Evolutionary conservation across 1,284 basidiomycete genomes (phyloP).

Genomic region (Inonotus obliquus): DNA sequence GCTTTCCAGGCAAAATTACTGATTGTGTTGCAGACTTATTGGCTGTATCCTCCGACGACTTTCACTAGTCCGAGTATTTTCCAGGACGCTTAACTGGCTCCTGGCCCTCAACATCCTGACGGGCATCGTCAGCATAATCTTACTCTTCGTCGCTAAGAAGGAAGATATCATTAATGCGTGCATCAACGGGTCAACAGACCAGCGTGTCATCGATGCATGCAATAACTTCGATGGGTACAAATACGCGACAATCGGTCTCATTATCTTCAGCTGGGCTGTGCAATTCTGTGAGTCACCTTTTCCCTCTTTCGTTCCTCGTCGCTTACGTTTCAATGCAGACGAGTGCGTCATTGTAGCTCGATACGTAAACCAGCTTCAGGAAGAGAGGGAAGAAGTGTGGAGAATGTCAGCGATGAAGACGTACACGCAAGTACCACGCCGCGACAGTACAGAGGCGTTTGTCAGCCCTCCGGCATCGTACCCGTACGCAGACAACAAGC

Average conservation of each 20-base stretch:
- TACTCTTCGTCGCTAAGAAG: conserved; percentile 10
- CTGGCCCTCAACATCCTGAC: conserved; percentile 8
- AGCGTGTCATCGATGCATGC: conserved; percentile 12
- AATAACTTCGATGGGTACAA: conserved; percentile 2
- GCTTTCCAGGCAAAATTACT: neutral
- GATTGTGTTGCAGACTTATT: conserved; percentile 16
- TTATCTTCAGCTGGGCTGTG: conserved; percentile 10
- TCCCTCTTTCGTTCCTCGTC: neutral
- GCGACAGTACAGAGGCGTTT: conserved; percentile 16
- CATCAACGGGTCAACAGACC: conserved; percentile 12
- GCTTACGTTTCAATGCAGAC: conserved; percentile 1
- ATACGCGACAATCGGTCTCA: neutral
- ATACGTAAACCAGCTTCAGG: conserved; percentile 16
- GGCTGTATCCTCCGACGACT: conserved; percentile 24
- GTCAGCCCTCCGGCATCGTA: conserved; percentile 4
- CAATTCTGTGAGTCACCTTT: conserved; percentile 13
- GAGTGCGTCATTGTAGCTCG: conserved; percentile 17
- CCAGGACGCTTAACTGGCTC: conserved; percentile 16
- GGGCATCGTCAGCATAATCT: conserved; percentile 3
- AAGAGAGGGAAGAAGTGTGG: conserved; percentile 17
- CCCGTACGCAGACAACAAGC: conserved; percentile 14
- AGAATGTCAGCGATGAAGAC: conserved; percentile 12
- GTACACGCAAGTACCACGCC: conserved; percentile 7
- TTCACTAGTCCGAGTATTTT: conserved; percentile 23
- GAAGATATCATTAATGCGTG: conserved; percentile 1